These are phyloP conservation scores for Cystobasidium onofrii DNA, from an alignment of 768 basidiomycete species.

Conservation along the genomic window DNA sequence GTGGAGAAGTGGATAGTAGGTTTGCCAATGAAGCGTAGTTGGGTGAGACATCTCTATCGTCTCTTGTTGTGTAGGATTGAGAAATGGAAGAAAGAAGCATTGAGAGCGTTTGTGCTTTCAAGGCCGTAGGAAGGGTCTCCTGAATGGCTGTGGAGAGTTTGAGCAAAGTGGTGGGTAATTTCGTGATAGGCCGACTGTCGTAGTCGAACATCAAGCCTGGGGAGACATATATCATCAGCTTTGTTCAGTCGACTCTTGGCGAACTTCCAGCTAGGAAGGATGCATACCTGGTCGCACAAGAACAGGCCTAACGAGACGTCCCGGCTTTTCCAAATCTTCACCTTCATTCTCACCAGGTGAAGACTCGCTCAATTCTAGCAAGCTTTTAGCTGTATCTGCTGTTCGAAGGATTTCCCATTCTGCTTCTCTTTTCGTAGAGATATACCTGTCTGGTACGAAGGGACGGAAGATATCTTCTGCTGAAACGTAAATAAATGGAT, in stretches of 20 bases:
- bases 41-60: slow-evolving; percentile 39
- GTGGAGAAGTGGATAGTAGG: slow-evolving; percentile 72
- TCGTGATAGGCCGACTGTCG: slow-evolving; percentile 78
- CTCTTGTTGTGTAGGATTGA: slow-evolving; percentile 53
- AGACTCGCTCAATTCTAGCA: slow-evolving; percentile 8
- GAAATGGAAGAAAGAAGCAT: slow-evolving; percentile 51
- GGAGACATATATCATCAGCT: slow-evolving; percentile 29
- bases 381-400: slow-evolving; percentile 45
- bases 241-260: too few species aligned
- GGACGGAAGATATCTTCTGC: slow-evolving; percentile 90
- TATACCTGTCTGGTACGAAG: slow-evolving; percentile 73
- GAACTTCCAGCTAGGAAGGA: too few species aligned
- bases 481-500: slow-evolving; percentile 77
- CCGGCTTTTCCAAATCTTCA: slow-evolving; percentile 41
- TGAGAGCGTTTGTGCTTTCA: slow-evolving; percentile 22
- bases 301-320: slow-evolving; percentile 56
- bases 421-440: slow-evolving; percentile 87
- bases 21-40: slow-evolving; percentile 62
- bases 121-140: slow-evolving; percentile 47
- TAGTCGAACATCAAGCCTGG: slow-evolving; percentile 92
- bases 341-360: not conserved
- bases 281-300: slow-evolving; percentile 86
- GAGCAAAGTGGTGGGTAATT: slow-evolving; percentile 71
- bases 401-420: slow-evolving; percentile 61
- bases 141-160: slow-evolving; percentile 72